These are phyloP conservation scores for Cercospora janseana DNA, from an alignment of 2,329 filamentous ascomycete species.

Conservation along the genomic window DNA sequence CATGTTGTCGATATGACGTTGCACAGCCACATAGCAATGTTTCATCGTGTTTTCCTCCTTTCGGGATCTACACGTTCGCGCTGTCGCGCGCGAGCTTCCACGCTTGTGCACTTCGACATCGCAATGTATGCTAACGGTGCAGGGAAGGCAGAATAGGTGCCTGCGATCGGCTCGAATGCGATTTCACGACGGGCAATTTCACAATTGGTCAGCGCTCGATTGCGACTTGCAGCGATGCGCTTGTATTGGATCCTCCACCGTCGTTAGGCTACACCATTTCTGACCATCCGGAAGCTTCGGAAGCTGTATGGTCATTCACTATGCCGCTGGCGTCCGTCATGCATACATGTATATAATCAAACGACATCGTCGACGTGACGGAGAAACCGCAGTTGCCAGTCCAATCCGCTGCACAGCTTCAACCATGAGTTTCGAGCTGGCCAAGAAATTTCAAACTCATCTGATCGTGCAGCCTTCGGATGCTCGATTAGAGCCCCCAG, in stretches of 20 bases:
- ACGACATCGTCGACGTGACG: background rate
- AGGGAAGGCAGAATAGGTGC: no score
- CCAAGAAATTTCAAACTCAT: slow-evolving; percentile 32
- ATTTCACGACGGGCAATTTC: no score
- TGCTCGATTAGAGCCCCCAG: slow-evolving; percentile 39
- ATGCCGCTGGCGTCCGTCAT: slow-evolving; percentile 1
- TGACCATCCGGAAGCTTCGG: slow-evolving; percentile 3
- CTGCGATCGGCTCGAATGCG: no score
- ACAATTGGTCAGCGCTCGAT: no score
- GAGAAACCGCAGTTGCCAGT: background rate
- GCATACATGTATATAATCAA: background rate
- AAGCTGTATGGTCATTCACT: slow-evolving; percentile 1
- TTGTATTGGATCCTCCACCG: slow-evolving; percentile 1
- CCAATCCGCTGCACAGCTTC: background rate
- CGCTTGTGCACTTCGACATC: no score
- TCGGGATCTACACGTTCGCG: no score
- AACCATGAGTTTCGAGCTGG: slow-evolving; percentile 21
- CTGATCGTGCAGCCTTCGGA: slow-evolving; percentile 55
- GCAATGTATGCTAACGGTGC: no score
- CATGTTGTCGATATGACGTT: slow-evolving; percentile 2
- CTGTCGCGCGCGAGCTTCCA: no score
- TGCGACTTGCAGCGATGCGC: slow-evolving; percentile 4
- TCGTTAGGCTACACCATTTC: slow-evolving; percentile 6
- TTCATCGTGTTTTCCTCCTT: slow-evolving; percentile 1
- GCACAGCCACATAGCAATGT: slow-evolving; percentile 2